phyloP scores from a whole-genome alignment of 768 basidiomycete genomes.

The Boletus speciosus region DNA sequence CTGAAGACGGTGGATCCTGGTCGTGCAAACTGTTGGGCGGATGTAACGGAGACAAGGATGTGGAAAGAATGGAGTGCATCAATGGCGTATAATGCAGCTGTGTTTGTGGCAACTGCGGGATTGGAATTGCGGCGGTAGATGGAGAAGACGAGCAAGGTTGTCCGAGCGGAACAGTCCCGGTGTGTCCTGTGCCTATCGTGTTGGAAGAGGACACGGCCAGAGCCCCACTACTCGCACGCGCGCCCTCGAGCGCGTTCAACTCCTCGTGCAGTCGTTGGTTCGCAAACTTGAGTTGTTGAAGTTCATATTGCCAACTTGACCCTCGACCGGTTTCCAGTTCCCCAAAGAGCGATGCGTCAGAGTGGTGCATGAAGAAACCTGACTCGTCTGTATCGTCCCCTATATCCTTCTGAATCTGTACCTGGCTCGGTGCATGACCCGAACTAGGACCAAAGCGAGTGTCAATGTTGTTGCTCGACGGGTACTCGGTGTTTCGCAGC shows the following conservation, averaged over 20 bases:
- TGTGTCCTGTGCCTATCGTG: not conserved
- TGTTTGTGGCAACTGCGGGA: not conserved
- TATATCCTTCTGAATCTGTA: not conserved
- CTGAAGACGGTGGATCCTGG: slow-evolving; percentile 18
- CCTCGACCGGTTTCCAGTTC: slow-evolving; percentile 65
- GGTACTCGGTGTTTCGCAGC: slow-evolving; percentile 6
- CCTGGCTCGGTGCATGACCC: not conserved
- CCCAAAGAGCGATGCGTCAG: slow-evolving; percentile 54
- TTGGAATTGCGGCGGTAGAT: not conserved
- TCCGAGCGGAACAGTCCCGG: not conserved
- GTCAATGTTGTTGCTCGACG: not conserved
- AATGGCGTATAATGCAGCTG: slow-evolving; percentile 4
- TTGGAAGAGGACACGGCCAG: not conserved
- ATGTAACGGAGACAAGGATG: not conserved
- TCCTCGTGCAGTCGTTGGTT: slow-evolving; percentile 68
- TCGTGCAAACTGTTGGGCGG: slow-evolving; percentile 15
- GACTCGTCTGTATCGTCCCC: not conserved
- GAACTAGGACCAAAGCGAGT: not conserved
- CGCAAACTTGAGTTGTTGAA: slow-evolving; percentile 75
- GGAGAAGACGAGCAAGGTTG: not conserved
- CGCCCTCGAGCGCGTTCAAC: slow-evolving; percentile 38
- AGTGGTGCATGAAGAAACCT: slow-evolving; percentile 12
- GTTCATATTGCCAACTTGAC: slow-evolving; percentile 91
- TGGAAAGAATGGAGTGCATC: slow-evolving; percentile 3
- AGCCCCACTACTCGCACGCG: not conserved